Conservation (phyloP, 2,329 filamentous ascomycete species). For the Pseudogymnoascus sp. region DNA sequence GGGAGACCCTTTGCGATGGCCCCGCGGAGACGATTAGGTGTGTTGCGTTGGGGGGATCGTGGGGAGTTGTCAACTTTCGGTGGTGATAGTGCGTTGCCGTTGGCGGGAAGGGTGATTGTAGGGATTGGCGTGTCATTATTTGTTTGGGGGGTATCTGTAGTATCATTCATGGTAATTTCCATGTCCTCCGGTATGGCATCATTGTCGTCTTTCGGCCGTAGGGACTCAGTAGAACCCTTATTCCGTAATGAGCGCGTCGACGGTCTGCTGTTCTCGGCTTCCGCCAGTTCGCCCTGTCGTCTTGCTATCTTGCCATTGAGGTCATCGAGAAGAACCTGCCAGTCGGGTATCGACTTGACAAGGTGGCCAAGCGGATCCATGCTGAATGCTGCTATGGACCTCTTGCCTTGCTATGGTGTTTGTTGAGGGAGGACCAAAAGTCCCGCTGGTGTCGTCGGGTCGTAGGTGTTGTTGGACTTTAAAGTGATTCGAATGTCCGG, state of each 20-base stretch:
- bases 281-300: constrained; percentile 53
- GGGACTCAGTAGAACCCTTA: constrained; percentile 28
- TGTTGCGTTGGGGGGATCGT: background rate
- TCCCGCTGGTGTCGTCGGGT: background rate
- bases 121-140: background rate
- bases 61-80: background rate
- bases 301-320: constrained; percentile 53
- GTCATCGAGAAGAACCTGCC: constrained; percentile 51
- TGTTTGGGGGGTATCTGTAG: background rate
- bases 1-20: background rate
- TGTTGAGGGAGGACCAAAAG: background rate
- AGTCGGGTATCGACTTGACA: constrained; percentile 49
- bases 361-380: constrained; percentile 51
- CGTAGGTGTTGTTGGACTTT: background rate
- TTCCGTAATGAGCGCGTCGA: constrained; percentile 28
- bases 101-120: background rate
- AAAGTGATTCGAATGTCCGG: background rate
- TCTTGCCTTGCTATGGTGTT: background rate
- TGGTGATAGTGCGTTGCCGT: background rate
- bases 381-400: background rate
- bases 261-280: constrained; percentile 29
- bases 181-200: background rate
- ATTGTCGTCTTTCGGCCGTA: constrained; percentile 24
- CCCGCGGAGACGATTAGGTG: background rate
- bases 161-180: background rate